Evolutionary conservation across 1,284 basidiomycete genomes (phyloP).

Genomic region (Ceratorhiza oryzae-sativae): DNA sequence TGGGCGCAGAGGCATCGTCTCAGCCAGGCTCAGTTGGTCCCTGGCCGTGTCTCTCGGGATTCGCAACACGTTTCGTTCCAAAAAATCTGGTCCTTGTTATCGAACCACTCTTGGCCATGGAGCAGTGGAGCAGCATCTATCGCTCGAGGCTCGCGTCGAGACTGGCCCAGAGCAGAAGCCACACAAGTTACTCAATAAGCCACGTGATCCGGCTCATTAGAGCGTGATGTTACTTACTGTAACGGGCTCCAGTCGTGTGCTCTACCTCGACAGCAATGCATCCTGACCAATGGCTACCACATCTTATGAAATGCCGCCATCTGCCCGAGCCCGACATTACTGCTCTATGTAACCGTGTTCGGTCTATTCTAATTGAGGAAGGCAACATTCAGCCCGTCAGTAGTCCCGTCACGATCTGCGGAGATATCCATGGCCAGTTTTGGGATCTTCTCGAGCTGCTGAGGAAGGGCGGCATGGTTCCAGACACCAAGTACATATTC

Average conservation of each 20-base stretch:
- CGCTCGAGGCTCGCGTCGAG: not conserved
- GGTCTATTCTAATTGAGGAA: constrained; percentile 88
- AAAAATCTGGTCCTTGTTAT: not conserved
- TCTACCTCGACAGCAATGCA: constrained; percentile 49
- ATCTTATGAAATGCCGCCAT: constrained; percentile 84
- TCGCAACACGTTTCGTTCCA: not conserved
- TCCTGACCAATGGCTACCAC: constrained; percentile 76
- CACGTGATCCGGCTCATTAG: not conserved
- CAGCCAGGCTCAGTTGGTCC: not conserved
- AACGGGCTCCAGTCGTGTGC: not conserved
- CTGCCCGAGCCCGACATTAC: constrained; percentile 94
- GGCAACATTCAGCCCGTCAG: constrained; percentile 94
- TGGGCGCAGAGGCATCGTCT: not conserved
- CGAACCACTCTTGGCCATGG: not conserved
- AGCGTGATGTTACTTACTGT: not conserved
- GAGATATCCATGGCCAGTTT: constrained; percentile 95
- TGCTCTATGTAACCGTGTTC: constrained; percentile 84
- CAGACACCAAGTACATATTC: constrained; percentile 94
- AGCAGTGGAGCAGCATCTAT: no score
- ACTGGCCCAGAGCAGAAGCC: not conserved
- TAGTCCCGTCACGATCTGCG: constrained; percentile 90
- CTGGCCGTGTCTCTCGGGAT: not conserved
- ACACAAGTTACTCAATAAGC: not conserved
- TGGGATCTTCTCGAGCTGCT: constrained; percentile 94
- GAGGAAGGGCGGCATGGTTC: constrained; percentile 85